phyloP scores from a whole-genome alignment of 202 grass and related monocot genomes.

The Bolboschoenoplectus hybrid region DNA sequence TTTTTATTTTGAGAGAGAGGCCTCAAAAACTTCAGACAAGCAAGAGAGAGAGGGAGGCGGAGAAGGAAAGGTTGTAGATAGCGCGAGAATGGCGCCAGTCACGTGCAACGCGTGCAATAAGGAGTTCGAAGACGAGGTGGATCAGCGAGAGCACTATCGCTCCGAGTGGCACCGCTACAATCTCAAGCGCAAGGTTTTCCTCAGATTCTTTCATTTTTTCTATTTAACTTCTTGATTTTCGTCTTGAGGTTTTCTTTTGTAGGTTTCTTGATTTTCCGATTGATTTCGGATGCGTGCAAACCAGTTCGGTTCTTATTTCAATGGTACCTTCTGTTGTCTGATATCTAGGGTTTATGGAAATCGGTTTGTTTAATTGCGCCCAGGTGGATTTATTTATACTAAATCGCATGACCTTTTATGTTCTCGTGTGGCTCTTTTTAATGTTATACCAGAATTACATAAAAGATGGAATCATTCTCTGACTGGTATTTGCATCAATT shows the following conservation, averaged over 20 bases:
- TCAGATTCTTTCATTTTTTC: neutral
- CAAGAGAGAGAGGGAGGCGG: neutral
- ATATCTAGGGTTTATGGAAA: constrained; percentile 36
- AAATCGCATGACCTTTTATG: neutral
- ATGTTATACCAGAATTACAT: neutral
- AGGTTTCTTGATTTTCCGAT: neutral
- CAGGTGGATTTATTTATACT: neutral
- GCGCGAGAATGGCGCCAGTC: constrained; percentile 58
- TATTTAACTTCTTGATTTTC: neutral
- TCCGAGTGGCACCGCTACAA: constrained; percentile 98
- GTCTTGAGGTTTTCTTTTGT: neutral
- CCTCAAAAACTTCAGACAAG: neutral
- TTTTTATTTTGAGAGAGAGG: constrained; percentile 1
- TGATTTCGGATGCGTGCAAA: neutral
- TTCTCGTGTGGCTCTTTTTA: neutral
- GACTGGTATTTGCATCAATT: neutral
- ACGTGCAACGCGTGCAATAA: constrained; percentile 96
- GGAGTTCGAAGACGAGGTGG: constrained; percentile 63
- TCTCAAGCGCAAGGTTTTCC: constrained; percentile 91
- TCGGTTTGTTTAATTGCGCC: neutral
- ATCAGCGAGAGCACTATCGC: constrained; percentile 87
- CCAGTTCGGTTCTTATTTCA: neutral
- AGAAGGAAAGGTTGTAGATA: neutral
- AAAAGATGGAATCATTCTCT: neutral
- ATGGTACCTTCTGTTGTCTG: neutral